Evolutionary conservation across 371 early-diverging fungal genomes (phyloP), one percentile per base, ranked within the genome.

Genomic region (Vairimorpha necatrix): DNA sequence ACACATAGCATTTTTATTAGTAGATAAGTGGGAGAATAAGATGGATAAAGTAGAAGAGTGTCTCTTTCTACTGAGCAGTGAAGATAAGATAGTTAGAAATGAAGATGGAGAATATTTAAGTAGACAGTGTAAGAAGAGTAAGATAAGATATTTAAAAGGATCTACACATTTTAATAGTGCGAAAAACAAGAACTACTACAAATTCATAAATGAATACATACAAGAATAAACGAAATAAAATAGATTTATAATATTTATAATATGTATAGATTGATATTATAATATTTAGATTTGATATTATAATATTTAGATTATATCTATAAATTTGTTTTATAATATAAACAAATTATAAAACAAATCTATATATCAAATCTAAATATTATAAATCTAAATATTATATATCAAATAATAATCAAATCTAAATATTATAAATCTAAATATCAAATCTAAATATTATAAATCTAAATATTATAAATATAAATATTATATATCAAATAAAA

Each of bases 161-260:
- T 30, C 6, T 33, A 60, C 60, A 60, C 60, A 60, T 60, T 60
- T 60, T 60, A 33, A 60, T 60, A 7, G 7, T 33, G 32, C 28
- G 9, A 14, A 3, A 3, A 60, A 60, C 22, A 33, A 32, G 6
- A 60, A 60, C 32, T 60, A 60, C n/a, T 33, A 60, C 30, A 60
- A 6, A 32, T 60, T 14, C 20, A 60, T 60, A 11, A 32, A 33
- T 28, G 26, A 60, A 9, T 60, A 30, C 32, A 60, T 60, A 32
- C 24, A 54, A 42, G 16, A 42, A 42, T 42, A 42, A 50, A n/a
- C 22, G 6, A 50, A 50, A 50, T n/a, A 11, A 6, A 11, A 50
- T 50, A 50, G 14, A 11, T 50, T 50, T n/a, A 50, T 50, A n/a
- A 11, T 42, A 16, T 9, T 9, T 42, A 9, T 7, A 42, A 42